Evolutionary conservation across 2,329 filamentous ascomycete genomes (phyloP), one percentile per base, ranked within the genome.

Genomic region (Trichothecium sympodiale): DNA sequence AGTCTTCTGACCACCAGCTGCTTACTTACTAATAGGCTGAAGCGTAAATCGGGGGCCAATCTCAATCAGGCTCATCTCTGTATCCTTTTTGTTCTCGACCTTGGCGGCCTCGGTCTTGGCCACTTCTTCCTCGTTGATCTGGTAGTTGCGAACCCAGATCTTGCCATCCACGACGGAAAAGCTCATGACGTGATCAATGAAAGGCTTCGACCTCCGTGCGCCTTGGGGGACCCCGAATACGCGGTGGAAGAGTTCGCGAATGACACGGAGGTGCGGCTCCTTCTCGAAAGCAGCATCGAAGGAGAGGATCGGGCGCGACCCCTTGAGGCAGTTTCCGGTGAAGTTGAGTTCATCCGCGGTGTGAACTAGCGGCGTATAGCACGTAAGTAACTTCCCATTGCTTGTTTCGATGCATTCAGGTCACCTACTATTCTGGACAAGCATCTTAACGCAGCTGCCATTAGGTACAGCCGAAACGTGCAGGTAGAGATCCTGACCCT

Each of bases 291-390:
- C 75, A 36, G 76, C 74, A 56, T 96, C 91, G 57, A 98, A 98
- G 26, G 85, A 91, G 38, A 98, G 77, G 28, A 98, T 69, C 2
- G 91, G 89, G 26, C 91, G 71, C 18, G 85, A 91, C 40, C 91
- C 91, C 62, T 94, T 95, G 42, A 96, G 67, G 56, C 88, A 95
- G 67, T 98, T 98, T 36, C 91, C 91, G 13, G 87, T 88, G 58
- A 98, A 96, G 53, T 94, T 85, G 26, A 98, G 69, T 59, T 98
- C 91, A 53, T 89, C 86, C 85, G 93, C 94, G 8, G 89, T 95
- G 63, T 95, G 88, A 53, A 95, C 72, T 83, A 25, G 10, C 10
- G 10, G 20, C 20, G 10, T 10, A 46, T 31, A n/a, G 17, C 5
- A 12, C 29, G 38, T 60, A 46, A 57, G 53, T 33, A 16, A 32